phyloP scores from a whole-genome alignment of 2,329 filamentous ascomycete species.

The Fusarium newnesense region DNA sequence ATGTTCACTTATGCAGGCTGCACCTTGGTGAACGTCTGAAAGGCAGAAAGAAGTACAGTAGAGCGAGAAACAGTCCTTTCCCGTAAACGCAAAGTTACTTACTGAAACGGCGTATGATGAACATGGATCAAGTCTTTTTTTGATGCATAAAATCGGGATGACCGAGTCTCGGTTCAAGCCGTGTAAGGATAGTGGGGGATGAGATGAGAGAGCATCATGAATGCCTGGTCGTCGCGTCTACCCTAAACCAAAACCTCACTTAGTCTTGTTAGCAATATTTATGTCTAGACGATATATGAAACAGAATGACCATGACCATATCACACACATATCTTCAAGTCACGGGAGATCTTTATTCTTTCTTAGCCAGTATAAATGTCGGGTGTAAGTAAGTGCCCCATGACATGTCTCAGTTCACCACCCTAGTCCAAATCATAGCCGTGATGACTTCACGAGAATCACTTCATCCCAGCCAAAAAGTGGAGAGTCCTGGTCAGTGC shows the following conservation, averaged over 20 bases:
- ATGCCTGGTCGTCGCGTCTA: not conserved
- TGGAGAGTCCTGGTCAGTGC: constrained; percentile 1
- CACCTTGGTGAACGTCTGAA: not conserved
- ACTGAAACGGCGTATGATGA: not conserved
- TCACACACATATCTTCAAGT: not conserved
- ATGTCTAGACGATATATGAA: not conserved
- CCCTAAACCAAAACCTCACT: not conserved
- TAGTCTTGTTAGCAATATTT: not conserved
- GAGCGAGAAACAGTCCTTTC: not conserved
- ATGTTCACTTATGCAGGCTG: not conserved
- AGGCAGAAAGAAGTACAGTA: not conserved
- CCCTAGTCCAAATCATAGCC: not conserved
- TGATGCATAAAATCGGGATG: not conserved
- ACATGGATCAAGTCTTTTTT: not conserved
- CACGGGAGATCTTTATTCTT: not conserved
- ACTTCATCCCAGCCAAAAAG: constrained; percentile 3
- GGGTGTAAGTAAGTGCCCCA: not conserved
- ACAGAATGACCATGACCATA: too few species aligned
- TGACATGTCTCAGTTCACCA: not conserved
- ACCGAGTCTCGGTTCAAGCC: not conserved
- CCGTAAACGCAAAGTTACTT: not conserved
- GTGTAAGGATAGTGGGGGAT: not conserved
- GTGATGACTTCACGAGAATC: constrained; percentile 17
- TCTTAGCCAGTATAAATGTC: not conserved
- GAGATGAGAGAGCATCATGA: not conserved